Percentiles rank a stretch among this genome's conserved stretches.
These are phyloP conservation scores for Hanseniaspora nectarophila DNA, from an alignment of 805 yeast genomes.

Conservation along the genomic window DNA sequence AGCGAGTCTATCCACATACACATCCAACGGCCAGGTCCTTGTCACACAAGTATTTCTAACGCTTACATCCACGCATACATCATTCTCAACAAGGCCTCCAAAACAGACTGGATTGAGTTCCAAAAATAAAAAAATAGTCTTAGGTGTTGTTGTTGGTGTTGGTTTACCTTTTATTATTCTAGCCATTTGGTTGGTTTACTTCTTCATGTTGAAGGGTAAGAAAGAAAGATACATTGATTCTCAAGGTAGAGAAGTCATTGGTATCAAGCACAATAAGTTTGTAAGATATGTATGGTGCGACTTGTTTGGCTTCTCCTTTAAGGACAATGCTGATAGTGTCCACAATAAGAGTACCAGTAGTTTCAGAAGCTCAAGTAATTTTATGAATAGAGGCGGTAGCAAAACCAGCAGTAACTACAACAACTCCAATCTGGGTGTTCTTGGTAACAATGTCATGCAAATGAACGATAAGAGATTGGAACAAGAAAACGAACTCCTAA, in stretches of 20 bases:
- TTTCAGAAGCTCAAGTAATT: not conserved
- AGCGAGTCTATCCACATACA: constrained; percentile 18
- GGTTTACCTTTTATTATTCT: constrained; percentile 45
- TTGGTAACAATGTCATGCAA: constrained; percentile 6
- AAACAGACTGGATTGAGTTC: constrained; percentile 34
- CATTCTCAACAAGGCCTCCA: constrained; percentile 21
- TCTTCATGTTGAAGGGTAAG: constrained; percentile 25
- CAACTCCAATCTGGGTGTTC: not conserved
- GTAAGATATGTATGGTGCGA: constrained; percentile 16
- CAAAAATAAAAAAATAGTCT: constrained; percentile 42
- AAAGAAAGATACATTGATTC: constrained; percentile 29
- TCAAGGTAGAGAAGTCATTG: constrained; percentile 30
- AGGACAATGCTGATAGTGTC: not conserved
- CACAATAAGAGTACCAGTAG: not conserved
- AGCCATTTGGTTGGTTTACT: constrained; percentile 21
- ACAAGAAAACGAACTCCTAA: constrained; percentile 2
- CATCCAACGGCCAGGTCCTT: constrained; percentile 28
- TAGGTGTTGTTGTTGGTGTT: constrained; percentile 62
- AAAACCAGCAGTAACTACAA: not conserved
- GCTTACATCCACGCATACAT: constrained; percentile 24
- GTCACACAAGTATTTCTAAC: constrained; percentile 27
- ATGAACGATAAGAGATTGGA: constrained; percentile 9
- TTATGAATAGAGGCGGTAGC: constrained; percentile 2
- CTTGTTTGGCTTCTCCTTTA: constrained; percentile 5
- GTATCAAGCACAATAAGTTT: constrained; percentile 26